Conservation (phyloP, 768 basidiomycete genomes). For the Crassisporium funariophilum region DNA sequence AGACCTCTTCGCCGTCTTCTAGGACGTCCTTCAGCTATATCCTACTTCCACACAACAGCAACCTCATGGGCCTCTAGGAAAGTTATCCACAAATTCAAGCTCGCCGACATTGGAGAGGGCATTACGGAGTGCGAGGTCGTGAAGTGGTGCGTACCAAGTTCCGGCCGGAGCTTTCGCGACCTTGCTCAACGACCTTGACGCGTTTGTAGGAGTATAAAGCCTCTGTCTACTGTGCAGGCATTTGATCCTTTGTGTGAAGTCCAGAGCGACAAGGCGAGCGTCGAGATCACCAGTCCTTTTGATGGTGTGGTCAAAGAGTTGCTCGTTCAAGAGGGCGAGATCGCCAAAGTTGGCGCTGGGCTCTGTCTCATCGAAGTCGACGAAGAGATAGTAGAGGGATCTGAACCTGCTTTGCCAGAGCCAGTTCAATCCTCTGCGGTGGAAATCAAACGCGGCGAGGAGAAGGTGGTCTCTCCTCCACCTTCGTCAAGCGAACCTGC, state of each 20-base stretch:
- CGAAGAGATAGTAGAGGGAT: constrained; percentile 43
- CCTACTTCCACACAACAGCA: constrained; percentile 36
- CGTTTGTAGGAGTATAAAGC: constrained; percentile 63
- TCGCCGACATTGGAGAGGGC: constrained; percentile 88
- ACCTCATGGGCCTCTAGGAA: constrained; percentile 33
- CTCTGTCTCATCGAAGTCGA: constrained; percentile 84
- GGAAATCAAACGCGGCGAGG: constrained; percentile 2
- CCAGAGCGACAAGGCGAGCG: constrained; percentile 88
- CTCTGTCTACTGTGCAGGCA: constrained; percentile 48
- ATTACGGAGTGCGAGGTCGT: constrained; percentile 91
- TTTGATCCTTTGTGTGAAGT: constrained; percentile 85
- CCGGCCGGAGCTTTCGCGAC: constrained; percentile 27
- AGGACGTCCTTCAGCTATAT: constrained; percentile 26
- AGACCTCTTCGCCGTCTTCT: constrained; percentile 35
- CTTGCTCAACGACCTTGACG: constrained; percentile 5
- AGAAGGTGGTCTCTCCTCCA: constrained; percentile 7
- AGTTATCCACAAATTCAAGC: constrained; percentile 62
- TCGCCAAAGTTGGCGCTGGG: constrained; percentile 80
- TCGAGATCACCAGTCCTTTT: constrained; percentile 88
- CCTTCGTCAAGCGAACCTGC: constrained; percentile 15
- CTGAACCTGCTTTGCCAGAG: constrained; percentile 19
- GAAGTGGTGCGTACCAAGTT: constrained; percentile 62
- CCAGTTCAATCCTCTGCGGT: constrained; percentile 5
- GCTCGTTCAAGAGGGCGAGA: constrained; percentile 77
- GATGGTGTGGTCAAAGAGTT: constrained; percentile 75